Evolutionary conservation across 2,329 filamentous ascomycete genomes (phyloP).

Genomic region (Paecilomyces dactylethromorphus): DNA sequence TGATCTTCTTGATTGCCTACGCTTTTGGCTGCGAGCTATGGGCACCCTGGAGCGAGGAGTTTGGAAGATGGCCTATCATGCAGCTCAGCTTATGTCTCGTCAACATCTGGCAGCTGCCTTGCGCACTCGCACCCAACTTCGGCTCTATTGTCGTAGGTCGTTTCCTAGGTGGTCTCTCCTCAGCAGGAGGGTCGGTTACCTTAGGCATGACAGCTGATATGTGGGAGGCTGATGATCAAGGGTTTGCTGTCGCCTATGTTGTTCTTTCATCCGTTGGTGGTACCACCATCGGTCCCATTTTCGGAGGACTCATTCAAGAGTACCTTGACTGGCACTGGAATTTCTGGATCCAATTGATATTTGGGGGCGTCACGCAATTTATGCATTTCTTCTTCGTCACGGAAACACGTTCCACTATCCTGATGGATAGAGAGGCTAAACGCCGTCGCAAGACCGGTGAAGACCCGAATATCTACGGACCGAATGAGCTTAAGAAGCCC

Average conservation of each 20-base stretch:
- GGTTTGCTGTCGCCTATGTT: conserved; percentile 69
- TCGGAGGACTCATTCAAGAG: neutral
- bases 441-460: no score
- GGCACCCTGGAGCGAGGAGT: conserved; percentile 81
- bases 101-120: conserved; percentile 69
- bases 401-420: no score
- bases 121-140: conserved; percentile 68
- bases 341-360: conserved; percentile 57
- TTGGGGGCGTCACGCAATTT: conserved; percentile 47
- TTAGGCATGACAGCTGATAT: conserved; percentile 70
- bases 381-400: no score
- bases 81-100: conserved; percentile 68
- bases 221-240: conserved; percentile 65
- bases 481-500: conserved; percentile 26
- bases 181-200: conserved; percentile 66
- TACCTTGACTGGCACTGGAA: neutral
- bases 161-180: conserved; percentile 62
- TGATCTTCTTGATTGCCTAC: conserved; percentile 72
- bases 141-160: conserved; percentile 63
- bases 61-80: conserved; percentile 69
- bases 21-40: conserved; percentile 83
- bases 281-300: no score
- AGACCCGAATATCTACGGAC: no score
- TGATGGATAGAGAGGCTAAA: no score
- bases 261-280: conserved; percentile 76